A percentile compares a stretch with the other conserved stretches of the same genome.
These are phyloP conservation scores for Rubia tinctorum DNA, from an alignment of 305 asterid genomes.

Conservation along the genomic window DNA sequence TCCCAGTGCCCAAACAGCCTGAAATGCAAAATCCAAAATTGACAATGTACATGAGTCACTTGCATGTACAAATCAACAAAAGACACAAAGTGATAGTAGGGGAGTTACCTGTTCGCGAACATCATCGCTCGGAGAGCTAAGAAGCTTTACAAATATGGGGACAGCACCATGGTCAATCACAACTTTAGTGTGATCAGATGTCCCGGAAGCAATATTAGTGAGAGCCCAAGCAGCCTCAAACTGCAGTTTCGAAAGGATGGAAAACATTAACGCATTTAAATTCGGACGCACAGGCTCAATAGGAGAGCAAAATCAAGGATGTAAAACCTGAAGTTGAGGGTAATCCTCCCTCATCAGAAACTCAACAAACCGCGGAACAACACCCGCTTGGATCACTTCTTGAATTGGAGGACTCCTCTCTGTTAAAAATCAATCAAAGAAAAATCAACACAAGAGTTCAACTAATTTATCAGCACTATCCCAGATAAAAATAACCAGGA, in stretches of 20 bases:
- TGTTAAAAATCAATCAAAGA: conserved; percentile 20
- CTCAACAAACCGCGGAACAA: conserved; percentile 75
- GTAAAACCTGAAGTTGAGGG: conserved; percentile 76
- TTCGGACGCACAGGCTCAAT: not conserved
- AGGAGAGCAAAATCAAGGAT: not conserved
- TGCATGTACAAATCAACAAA: not conserved
- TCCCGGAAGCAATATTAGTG: conserved; percentile 94
- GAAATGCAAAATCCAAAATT: not conserved
- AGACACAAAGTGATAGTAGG: not conserved
- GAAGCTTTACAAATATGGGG: conserved; percentile 79
- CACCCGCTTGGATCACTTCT: conserved; percentile 85
- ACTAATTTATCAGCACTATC: not conserved
- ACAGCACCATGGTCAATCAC: conserved; percentile 92
- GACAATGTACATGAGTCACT: not conserved
- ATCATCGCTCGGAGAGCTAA: conserved; percentile 84
- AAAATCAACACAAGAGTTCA: conserved; percentile 3
- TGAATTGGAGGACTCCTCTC: conserved; percentile 95
- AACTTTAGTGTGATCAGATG: conserved; percentile 91
- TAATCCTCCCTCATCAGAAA: conserved; percentile 74
- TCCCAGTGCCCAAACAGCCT: conserved; percentile 99
- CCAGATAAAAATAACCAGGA: not conserved
- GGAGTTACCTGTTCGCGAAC: conserved; percentile 81
- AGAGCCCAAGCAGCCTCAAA: conserved; percentile 98
- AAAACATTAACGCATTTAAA: not conserved
- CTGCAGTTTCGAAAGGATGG: conserved; percentile 20